A percentile compares a stretch with the other conserved stretches of the same genome.
phyloP scores from a whole-genome alignment of 1,139 yeast genomes.

The Schizosaccharomyces versatilis region DNA sequence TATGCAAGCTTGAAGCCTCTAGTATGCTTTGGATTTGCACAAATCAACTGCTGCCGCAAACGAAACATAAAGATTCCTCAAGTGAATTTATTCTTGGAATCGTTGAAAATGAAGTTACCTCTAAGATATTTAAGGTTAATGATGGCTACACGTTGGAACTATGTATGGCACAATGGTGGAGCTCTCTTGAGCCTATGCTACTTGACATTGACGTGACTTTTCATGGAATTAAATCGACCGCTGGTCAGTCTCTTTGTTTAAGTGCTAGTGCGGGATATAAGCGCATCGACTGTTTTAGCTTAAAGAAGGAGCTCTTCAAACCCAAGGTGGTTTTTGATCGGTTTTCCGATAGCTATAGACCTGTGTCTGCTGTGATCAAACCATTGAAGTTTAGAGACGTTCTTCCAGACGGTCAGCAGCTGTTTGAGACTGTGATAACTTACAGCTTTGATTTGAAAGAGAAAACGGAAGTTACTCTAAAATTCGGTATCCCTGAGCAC shows the following conservation, averaged over 20 bases:
- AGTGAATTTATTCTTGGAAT: slow-evolving; percentile 5
- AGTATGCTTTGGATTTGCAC: slow-evolving; percentile 7
- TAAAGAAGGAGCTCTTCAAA: slow-evolving; percentile 7
- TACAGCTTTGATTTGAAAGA: slow-evolving; percentile 6
- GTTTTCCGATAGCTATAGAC: slow-evolving; percentile 6
- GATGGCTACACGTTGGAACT: slow-evolving; percentile 7
- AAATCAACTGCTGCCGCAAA: slow-evolving; percentile 8
- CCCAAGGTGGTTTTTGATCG: slow-evolving; percentile 8
- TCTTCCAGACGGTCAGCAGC: slow-evolving; percentile 8
- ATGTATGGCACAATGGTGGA: slow-evolving; percentile 11
- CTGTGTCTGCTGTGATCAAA: slow-evolving; percentile 5
- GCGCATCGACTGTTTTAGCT: slow-evolving; percentile 4
- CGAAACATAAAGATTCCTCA: slow-evolving; percentile 7
- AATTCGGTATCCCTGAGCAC: slow-evolving; percentile 7
- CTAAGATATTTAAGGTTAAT: slow-evolving; percentile 6
- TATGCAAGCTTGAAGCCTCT: neutral
- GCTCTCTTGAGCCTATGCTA: slow-evolving; percentile 6
- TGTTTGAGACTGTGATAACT: slow-evolving; percentile 7
- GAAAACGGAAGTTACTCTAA: slow-evolving; percentile 4
- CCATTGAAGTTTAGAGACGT: slow-evolving; percentile 10
- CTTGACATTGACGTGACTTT: slow-evolving; percentile 8
- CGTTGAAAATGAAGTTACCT: slow-evolving; percentile 4
- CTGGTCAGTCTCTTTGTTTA: slow-evolving; percentile 2
- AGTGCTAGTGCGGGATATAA: slow-evolving; percentile 6
- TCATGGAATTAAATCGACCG: slow-evolving; percentile 7